Evolutionary conservation across 73 alveolate species (phyloP).

Genomic region (Tetrahymena thermophila): DNA sequence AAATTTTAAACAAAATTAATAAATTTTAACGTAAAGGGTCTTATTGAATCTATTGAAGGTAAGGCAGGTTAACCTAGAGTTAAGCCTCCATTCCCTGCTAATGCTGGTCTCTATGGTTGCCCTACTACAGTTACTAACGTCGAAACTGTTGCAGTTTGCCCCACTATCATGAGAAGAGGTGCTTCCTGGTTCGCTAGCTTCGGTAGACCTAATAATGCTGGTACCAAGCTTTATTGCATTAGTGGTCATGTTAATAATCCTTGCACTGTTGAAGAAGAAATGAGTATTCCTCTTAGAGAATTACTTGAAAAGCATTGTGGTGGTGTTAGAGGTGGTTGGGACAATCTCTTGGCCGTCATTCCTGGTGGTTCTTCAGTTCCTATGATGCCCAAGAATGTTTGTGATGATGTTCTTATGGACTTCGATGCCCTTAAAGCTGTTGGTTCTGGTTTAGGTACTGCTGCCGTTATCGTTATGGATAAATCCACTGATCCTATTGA

Average conservation of each 20-base stretch:
- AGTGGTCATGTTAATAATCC: conserved; percentile 89
- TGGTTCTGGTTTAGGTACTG: conserved; percentile 86
- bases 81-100: conserved; percentile 93
- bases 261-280: conserved; percentile 82
- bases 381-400: conserved; percentile 61
- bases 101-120: conserved; percentile 87
- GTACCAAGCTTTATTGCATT: conserved; percentile 75
- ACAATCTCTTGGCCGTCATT: conserved; percentile 66
- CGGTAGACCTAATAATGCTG: conserved; percentile 78
- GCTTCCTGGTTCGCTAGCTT: conserved; percentile 77
- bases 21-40: conserved; percentile 15
- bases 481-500: conserved; percentile 78
- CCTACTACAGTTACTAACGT: conserved; percentile 88
- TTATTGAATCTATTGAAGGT: conserved; percentile 81
- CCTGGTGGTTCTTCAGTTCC: conserved; percentile 93
- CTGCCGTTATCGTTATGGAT: conserved; percentile 91
- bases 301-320: conserved; percentile 84
- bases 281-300: conserved; percentile 78
- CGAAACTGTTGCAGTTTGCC: conserved; percentile 84
- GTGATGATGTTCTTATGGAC: conserved; percentile 83
- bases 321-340: conserved; percentile 93
- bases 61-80: conserved; percentile 84
- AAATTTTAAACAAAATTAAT: not conserved
- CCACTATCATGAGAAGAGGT: conserved; percentile 84
- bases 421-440: conserved; percentile 79